Percentiles rank a stretch among this genome's conserved stretches.
phyloP scores from a whole-genome alignment of 2,329 filamentous ascomycete genomes.

The Aspergillus neoniger region DNA sequence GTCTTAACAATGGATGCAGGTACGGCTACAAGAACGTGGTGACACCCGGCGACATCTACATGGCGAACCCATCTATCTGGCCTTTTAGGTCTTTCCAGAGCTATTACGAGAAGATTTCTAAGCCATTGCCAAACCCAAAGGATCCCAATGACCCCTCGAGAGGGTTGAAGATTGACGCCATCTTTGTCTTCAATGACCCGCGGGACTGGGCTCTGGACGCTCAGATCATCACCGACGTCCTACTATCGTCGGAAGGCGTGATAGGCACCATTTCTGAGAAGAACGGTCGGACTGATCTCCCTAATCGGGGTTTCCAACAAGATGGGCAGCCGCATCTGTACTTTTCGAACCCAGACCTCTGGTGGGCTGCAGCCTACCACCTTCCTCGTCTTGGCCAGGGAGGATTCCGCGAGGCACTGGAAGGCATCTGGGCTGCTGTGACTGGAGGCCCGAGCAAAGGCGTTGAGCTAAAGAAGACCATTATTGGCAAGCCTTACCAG shows the following conservation, averaged over 20 bases:
- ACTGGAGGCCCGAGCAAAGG: conserved; percentile 61
- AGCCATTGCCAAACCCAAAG: conserved; percentile 38
- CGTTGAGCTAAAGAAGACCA: conserved; percentile 60
- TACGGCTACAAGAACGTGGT: conserved; percentile 81
- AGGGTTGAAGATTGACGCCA: conserved; percentile 77
- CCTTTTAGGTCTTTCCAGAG: conserved; percentile 72
- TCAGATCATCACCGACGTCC: conserved; percentile 78
- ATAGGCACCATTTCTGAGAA: conserved; percentile 75
- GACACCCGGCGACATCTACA: conserved; percentile 80
- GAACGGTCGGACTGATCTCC: conserved; percentile 66
- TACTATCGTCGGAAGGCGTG: conserved; percentile 76
- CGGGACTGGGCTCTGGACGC: conserved; percentile 93
- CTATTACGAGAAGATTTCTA: conserved; percentile 58
- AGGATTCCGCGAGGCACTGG: conserved; percentile 79
- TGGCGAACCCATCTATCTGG: conserved; percentile 73
- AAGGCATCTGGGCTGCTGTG: conserved; percentile 74
- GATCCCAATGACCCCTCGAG: conserved; percentile 46
- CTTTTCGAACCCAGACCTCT: conserved; percentile 87
- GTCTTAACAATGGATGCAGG: conserved; percentile 29
- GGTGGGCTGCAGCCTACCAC: conserved; percentile 85
- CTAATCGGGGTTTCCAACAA: conserved; percentile 77
- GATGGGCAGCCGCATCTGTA: conserved; percentile 79
- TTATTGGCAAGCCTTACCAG: conserved; percentile 80
- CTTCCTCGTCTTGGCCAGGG: conserved; percentile 88
- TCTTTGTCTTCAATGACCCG: conserved; percentile 94